A percentile compares a stretch with the other conserved stretches of the same genome.
These are phyloP conservation scores for Rhizopogon vinicolor DNA, from an alignment of 768 basidiomycete species.

Conservation along the genomic window DNA sequence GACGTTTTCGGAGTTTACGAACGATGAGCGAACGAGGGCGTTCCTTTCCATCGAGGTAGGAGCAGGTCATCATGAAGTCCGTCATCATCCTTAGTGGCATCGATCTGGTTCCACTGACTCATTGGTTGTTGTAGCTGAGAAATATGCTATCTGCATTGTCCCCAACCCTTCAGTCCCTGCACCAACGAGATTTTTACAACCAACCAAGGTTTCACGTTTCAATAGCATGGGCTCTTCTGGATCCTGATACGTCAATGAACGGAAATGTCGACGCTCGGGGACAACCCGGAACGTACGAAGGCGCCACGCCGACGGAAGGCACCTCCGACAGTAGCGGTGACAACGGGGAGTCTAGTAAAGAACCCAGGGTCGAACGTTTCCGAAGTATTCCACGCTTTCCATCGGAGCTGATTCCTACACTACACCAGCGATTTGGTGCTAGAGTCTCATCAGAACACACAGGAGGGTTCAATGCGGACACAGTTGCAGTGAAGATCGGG, in stretches of 20 bases:
- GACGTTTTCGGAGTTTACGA: slow-evolving; percentile 61
- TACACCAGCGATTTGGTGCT: slow-evolving; percentile 47
- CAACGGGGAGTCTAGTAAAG: not conserved
- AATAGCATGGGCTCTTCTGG: slow-evolving; percentile 81
- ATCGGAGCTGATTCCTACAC: slow-evolving; percentile 34
- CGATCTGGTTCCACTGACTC: slow-evolving; percentile 1
- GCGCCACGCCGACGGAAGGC: not conserved
- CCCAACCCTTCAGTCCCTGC: slow-evolving; percentile 52
- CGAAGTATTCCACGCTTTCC: slow-evolving; percentile 52
- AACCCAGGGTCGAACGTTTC: slow-evolving; percentile 21
- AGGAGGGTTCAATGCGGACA: slow-evolving; percentile 48
- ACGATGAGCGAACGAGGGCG: slow-evolving; percentile 77
- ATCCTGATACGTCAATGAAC: slow-evolving; percentile 13
- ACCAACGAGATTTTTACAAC: slow-evolving; percentile 76
- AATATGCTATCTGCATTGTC: slow-evolving; percentile 50
- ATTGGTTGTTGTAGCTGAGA: slow-evolving; percentile 44
- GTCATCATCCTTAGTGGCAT: slow-evolving; percentile 7
- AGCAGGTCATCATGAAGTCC: slow-evolving; percentile 76
- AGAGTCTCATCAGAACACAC: slow-evolving; percentile 37
- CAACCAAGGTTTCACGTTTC: slow-evolving; percentile 86
- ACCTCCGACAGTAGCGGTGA: not conserved
- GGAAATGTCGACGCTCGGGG: not conserved
- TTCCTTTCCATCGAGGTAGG: slow-evolving; percentile 83
- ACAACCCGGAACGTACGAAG: not conserved
- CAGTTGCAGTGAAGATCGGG: slow-evolving; percentile 65